These are phyloP conservation scores for Alloascoidea africana DNA, from an alignment of 805 yeast genomes.

Conservation along the genomic window DNA sequence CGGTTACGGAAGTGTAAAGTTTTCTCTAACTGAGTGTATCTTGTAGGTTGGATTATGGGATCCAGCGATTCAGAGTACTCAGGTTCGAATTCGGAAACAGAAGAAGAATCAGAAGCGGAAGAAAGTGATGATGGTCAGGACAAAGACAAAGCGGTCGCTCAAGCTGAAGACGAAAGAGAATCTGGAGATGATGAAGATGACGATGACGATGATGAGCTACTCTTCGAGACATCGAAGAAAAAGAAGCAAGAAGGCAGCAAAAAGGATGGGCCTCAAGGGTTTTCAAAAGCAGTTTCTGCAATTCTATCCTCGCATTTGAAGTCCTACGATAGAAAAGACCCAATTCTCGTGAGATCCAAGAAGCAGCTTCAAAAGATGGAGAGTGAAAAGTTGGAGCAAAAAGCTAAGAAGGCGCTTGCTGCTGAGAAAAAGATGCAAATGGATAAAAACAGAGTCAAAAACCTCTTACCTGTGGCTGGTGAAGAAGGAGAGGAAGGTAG, in stretches of 20 bases:
- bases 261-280: slow-evolving; percentile 53
- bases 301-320: slow-evolving; percentile 75
- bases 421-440: slow-evolving; percentile 57
- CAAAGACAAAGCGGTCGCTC: slow-evolving; percentile 11
- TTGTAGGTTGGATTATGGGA: slow-evolving; percentile 5
- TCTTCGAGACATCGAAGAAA: slow-evolving; percentile 4
- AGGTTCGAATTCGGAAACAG: slow-evolving; percentile 10
- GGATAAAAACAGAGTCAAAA: slow-evolving; percentile 51
- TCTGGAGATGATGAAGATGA: slow-evolving; percentile 12
- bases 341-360: slow-evolving; percentile 74
- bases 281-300: slow-evolving; percentile 73
- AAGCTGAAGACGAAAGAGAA: slow-evolving; percentile 12
- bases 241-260: slow-evolving; percentile 31
- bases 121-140: slow-evolving; percentile 13
- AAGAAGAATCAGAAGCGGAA: slow-evolving; percentile 9
- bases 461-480: slow-evolving; percentile 53
- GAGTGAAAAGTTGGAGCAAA: slow-evolving; percentile 64
- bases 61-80: slow-evolving; percentile 8
- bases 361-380: slow-evolving; percentile 63
- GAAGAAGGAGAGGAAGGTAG: slow-evolving; percentile 36
- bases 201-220: slow-evolving; percentile 19
- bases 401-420: slow-evolving; percentile 57
- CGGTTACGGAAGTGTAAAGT: slow-evolving; percentile 6
- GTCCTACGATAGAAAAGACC: slow-evolving; percentile 80
- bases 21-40: slow-evolving; percentile 8